Conservation (phyloP, 805 yeast species). For the Saccharomyces kudriavzevii region DNA sequence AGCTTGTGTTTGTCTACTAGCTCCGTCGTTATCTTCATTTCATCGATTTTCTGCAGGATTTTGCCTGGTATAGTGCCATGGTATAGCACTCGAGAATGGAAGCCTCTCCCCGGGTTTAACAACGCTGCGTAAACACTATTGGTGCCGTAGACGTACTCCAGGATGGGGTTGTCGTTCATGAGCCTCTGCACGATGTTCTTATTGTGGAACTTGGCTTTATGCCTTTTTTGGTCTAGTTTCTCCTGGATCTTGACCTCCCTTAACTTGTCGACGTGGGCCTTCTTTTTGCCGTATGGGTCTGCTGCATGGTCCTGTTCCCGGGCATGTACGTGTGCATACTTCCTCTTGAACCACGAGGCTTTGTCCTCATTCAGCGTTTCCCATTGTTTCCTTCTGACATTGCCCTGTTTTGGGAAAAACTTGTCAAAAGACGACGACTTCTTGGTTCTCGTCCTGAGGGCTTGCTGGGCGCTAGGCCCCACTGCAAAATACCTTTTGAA, state of each 20-base stretch:
- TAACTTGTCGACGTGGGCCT: slow-evolving; percentile 12
- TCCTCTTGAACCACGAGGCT: slow-evolving; percentile 52
- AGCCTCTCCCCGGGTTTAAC: slow-evolving; percentile 43
- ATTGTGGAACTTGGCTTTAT: slow-evolving; percentile 5
- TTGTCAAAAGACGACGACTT: slow-evolving; percentile 31
- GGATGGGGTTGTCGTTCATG: slow-evolving; percentile 35
- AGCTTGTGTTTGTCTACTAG: slow-evolving; percentile 38
- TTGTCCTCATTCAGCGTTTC: slow-evolving; percentile 52
- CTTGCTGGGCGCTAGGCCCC: neutral
- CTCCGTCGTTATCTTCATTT: slow-evolving; percentile 19
- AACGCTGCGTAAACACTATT: slow-evolving; percentile 70
- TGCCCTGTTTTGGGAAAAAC: slow-evolving; percentile 33
- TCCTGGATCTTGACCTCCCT: slow-evolving; percentile 3
- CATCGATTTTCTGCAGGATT: slow-evolving; percentile 41
- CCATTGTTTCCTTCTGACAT: slow-evolving; percentile 52
- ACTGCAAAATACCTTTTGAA: neutral
- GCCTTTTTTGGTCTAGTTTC: slow-evolving; percentile 4
- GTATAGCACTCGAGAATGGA: slow-evolving; percentile 44
- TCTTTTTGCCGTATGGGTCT: slow-evolving; percentile 13
- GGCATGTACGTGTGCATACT: slow-evolving; percentile 63
- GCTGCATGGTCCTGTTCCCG: slow-evolving; percentile 27
- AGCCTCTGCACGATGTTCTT: neutral
- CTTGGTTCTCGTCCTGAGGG: neutral
- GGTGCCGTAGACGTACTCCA: slow-evolving; percentile 70
- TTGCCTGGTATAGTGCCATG: slow-evolving; percentile 35